These are phyloP conservation scores for Brassica hybrid DNA, from an alignment of 441 rosid genomes.

Conservation along the genomic window DNA sequence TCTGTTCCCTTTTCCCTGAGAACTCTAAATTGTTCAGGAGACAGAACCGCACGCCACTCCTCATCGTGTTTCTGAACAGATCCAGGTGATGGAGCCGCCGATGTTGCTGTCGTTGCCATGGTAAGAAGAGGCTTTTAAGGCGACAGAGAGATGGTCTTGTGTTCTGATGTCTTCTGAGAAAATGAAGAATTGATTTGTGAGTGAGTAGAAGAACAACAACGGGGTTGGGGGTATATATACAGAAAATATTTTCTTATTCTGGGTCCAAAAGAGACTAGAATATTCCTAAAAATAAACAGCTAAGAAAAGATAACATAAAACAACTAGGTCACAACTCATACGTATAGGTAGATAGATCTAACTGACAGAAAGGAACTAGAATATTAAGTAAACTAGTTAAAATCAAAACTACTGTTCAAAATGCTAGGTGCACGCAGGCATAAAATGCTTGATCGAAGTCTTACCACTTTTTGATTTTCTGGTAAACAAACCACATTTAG, in stretches of 20 bases:
- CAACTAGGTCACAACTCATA: no score
- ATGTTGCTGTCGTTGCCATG: not conserved
- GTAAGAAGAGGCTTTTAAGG: not conserved
- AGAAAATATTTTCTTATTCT: not conserved
- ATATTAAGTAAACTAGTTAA: no score
- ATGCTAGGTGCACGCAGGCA: no score
- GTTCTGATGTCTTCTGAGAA: not conserved
- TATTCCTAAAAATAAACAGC: no score
- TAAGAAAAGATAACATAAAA: no score
- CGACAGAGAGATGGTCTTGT: not conserved
- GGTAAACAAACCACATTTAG: no score
- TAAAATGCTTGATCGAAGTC: no score
- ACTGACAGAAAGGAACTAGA: no score
- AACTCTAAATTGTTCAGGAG: no score
- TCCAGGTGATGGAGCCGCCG: not conserved
- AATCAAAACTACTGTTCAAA: no score
- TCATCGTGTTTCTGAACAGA: not conserved
- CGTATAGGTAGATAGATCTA: no score
- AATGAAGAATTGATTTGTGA: not conserved
- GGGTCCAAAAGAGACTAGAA: not conserved
- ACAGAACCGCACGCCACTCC: constrained; percentile 10
- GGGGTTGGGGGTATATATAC: not conserved
- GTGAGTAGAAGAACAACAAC: not conserved
- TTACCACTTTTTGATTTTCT: no score
- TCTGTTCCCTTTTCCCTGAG: not conserved